Evolutionary conservation across 805 yeast species (phyloP), one percentile per base, ranked within the genome.

Genomic region (Ogataea zsoltii): DNA sequence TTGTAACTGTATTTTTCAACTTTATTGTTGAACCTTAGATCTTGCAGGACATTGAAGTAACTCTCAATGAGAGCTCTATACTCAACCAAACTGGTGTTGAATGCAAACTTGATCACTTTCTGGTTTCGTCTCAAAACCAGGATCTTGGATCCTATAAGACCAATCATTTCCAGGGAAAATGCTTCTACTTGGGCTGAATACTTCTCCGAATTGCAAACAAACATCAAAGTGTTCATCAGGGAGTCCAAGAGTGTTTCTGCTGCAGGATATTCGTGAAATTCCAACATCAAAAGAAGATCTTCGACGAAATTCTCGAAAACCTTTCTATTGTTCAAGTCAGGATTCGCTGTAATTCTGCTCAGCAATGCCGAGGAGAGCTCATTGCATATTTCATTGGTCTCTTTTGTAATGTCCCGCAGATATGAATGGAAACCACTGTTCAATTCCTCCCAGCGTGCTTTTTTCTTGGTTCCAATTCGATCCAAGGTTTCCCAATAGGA

Each of bases 191-290:
- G 47, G 1, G 75, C 66, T 0, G 74, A 38, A 35, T 69, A 66
- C 23, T 63, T 65, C 11, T 71, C 72, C 2, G 71, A 68, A 54
- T 59, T 66, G 48, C 74, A 66, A 1, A 70, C 58, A 16, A 51
- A 53, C 40, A 81, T 57, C 17, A 83, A 56, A 5, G 72, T 65
- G 32, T 67, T 71, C 55, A 75, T 64, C 2, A 83, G 44, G 1
- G 80, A 68, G 7, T 57, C 58, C 6, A 85, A 61, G 13, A 85
- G 52, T 0, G 69, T 52, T 48, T 79, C 86, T 1, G 83, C 72
- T 0, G 78, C 79, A 0, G 88, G 71, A 79, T 84, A 88, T 44
- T 80, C 83, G 0, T 89, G 87, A 7, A 62, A 62, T 2, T 67
- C 61, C 9, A 85, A 55, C 43, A 85, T 60, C 0, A 57, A 49